A percentile compares a stretch with the other conserved stretches of the same genome.
phyloP scores from a whole-genome alignment of 805 yeast genomes.

The Suhomyces sp. region DNA sequence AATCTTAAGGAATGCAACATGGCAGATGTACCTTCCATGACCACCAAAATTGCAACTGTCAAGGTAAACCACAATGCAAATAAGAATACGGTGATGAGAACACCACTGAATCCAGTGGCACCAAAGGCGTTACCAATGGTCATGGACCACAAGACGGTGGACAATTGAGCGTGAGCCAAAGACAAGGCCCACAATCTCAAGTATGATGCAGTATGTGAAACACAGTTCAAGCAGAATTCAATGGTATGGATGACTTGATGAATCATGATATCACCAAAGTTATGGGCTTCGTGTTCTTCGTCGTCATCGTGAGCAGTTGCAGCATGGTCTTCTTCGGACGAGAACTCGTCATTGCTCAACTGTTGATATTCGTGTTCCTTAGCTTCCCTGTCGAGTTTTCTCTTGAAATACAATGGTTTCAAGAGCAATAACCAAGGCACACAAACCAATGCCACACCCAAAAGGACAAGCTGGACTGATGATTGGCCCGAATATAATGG shows the following conservation, averaged over 20 bases:
- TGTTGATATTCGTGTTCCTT: constrained; percentile 21
- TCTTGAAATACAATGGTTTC: constrained; percentile 54
- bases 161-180: constrained; percentile 75
- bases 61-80: constrained; percentile 76
- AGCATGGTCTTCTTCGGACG: constrained; percentile 14
- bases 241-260: constrained; percentile 80
- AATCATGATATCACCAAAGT: constrained; percentile 66
- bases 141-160: constrained; percentile 74
- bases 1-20: constrained; percentile 75
- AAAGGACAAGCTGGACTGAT: constrained; percentile 53
- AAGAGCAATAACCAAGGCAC: constrained; percentile 70
- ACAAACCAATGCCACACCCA: constrained; percentile 60
- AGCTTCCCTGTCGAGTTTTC: constrained; percentile 31
- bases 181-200: constrained; percentile 78
- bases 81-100: constrained; percentile 53
- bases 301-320: constrained; percentile 32
- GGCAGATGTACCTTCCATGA: constrained; percentile 85
- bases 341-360: constrained; percentile 15
- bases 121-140: constrained; percentile 64
- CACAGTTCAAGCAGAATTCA: constrained; percentile 77
- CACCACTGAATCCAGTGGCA: constrained; percentile 51
- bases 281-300: constrained; percentile 33
- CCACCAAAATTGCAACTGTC: constrained; percentile 64
- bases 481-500: constrained; percentile 65
- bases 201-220: constrained; percentile 77